phyloP scores from a whole-genome alignment of 2,329 filamentous ascomycete genomes.

The Sclerotiophoma versabilis region DNA sequence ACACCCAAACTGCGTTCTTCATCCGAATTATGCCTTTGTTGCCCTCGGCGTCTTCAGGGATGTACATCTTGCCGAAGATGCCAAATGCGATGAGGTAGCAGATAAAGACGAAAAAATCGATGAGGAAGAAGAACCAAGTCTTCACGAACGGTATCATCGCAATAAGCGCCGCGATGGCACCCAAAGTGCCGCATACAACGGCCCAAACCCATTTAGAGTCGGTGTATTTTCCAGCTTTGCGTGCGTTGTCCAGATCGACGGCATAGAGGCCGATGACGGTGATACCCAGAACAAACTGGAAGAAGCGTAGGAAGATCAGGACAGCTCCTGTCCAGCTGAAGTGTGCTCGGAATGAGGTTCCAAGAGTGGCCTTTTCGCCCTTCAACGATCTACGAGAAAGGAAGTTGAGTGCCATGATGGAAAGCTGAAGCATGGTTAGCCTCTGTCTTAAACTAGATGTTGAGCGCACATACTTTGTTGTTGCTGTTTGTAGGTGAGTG shows the following conservation, averaged over 20 bases:
- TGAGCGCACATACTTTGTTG: conserved; percentile 2
- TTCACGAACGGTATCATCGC: conserved; percentile 69
- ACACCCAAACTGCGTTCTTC: conserved; percentile 87
- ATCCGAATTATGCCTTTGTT: conserved; percentile 73
- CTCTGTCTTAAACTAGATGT: not conserved
- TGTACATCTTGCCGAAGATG: conserved; percentile 82
- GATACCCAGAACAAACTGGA: conserved; percentile 78
- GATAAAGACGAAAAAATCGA: conserved; percentile 74
- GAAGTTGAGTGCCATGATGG: conserved; percentile 41
- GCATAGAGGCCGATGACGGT: conserved; percentile 76
- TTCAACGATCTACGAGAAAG: conserved; percentile 38
- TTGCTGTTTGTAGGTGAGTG: not conserved
- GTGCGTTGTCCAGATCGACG: conserved; percentile 47
- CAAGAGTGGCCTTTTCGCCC: conserved; percentile 38
- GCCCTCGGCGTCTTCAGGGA: conserved; percentile 70
- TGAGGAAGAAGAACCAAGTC: conserved; percentile 63
- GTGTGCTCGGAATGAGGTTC: conserved; percentile 29
- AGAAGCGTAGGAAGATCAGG: conserved; percentile 72
- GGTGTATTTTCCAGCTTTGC: conserved; percentile 53
- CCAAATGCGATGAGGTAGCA: conserved; percentile 85
- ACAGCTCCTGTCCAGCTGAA: conserved; percentile 24
- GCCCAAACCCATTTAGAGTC: conserved; percentile 65
- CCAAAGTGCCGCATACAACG: conserved; percentile 35
- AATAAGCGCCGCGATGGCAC: conserved; percentile 52
- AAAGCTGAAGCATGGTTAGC: conserved; percentile 20